phyloP scores from a whole-genome alignment of 2,329 filamentous ascomycete species.

The Chrysosporium queenslandicum region DNA sequence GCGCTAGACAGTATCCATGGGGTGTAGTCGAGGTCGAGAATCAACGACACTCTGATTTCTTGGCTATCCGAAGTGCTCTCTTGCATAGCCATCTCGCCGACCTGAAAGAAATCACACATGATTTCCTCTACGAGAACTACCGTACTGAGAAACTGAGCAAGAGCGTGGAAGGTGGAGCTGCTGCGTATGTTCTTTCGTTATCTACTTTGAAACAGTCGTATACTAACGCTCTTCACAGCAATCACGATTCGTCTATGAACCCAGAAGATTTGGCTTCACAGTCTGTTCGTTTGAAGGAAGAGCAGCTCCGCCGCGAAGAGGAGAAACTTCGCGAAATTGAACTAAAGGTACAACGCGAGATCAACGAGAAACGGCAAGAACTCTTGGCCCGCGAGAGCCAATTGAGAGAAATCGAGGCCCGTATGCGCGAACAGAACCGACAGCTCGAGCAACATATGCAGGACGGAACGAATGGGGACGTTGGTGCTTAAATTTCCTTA shows the following conservation, averaged over 20 bases:
- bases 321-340: conserved; percentile 99
- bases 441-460: conserved; percentile 20
- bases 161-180: conserved; percentile 85
- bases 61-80: conserved; percentile 90
- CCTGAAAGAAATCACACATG: conserved; percentile 98
- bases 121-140: conserved; percentile 99
- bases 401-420: conserved; percentile 94
- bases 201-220: not conserved
- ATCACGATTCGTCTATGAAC: conserved; percentile 18
- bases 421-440: conserved; percentile 73
- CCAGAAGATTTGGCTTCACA: conserved; percentile 94
- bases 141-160: conserved; percentile 99
- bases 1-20: conserved; percentile 97
- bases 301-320: conserved; percentile 96
- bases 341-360: conserved; percentile 98
- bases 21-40: conserved; percentile 98
- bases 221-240: conserved; percentile 11
- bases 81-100: conserved; percentile 97
- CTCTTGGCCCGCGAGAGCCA: conserved; percentile 94
- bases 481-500: conserved; percentile 10
- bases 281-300: conserved; percentile 97
- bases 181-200: conserved; percentile 57
- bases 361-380: conserved; percentile 99
- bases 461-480: conserved; percentile 24
- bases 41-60: conserved; percentile 95